phyloP scores from a whole-genome alignment of 805 yeast species.

The Metschnikowia chrysomelidarum region DNA sequence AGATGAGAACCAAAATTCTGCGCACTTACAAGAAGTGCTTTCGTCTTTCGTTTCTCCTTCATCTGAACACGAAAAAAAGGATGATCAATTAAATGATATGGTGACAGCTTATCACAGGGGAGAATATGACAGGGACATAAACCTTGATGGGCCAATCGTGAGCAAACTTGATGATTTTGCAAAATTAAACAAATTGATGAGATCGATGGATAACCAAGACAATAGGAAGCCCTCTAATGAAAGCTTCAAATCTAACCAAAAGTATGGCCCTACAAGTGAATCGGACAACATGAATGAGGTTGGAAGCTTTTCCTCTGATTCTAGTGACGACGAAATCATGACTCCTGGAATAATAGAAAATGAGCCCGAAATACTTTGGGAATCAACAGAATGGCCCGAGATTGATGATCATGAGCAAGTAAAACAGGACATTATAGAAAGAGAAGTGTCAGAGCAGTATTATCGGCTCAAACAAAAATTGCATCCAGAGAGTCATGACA shows the following conservation, averaged over 20 bases:
- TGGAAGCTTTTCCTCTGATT: slow-evolving; percentile 3
- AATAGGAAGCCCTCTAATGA: slow-evolving; percentile 7
- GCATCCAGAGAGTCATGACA: slow-evolving; percentile 9
- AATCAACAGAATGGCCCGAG: slow-evolving; percentile 20
- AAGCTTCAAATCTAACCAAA: no score
- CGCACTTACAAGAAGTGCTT: no score
- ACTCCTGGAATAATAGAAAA: slow-evolving; percentile 46
- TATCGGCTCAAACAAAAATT: slow-evolving; percentile 54
- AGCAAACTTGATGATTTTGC: slow-evolving; percentile 55
- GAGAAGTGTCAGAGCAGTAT: slow-evolving; percentile 55
- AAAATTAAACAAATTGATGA: slow-evolving; percentile 47
- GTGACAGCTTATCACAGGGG: slow-evolving; percentile 61
- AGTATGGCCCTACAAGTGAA: neutral
- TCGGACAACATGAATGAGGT: slow-evolving; percentile 1
- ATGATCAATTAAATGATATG: slow-evolving; percentile 53
- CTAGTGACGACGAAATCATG: slow-evolving; percentile 30
- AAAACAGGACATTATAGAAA: slow-evolving; percentile 31
- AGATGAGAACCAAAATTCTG: no score
- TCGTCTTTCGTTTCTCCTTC: no score
- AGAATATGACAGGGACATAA: slow-evolving; percentile 57
- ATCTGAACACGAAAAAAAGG: slow-evolving; percentile 14
- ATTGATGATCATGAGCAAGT: slow-evolving; percentile 27
- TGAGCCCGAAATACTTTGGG: slow-evolving; percentile 14
- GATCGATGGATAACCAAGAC: slow-evolving; percentile 22
- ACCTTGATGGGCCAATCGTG: slow-evolving; percentile 54